These are phyloP conservation scores for Exophiala oligosperma DNA, from an alignment of 2,329 filamentous ascomycete genomes.

Conservation along the genomic window DNA sequence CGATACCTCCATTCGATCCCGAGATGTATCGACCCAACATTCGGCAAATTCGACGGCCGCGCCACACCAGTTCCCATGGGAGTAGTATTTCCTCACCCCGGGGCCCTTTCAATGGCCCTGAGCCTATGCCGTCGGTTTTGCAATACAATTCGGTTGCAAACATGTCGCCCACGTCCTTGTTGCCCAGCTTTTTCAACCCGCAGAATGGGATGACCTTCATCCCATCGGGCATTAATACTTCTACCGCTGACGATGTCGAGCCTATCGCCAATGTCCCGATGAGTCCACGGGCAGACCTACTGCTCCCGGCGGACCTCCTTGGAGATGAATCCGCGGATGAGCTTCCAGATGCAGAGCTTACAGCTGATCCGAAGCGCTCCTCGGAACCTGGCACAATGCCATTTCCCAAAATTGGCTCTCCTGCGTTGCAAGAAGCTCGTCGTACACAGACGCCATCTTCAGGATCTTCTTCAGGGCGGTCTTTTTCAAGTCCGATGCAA, in stretches of 20 bases:
- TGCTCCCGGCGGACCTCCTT: slow-evolving; percentile 62
- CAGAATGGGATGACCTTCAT: slow-evolving; percentile 61
- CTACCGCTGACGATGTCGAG: slow-evolving; percentile 49
- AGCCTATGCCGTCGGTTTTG: slow-evolving; percentile 40
- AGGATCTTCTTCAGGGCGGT: slow-evolving; percentile 44
- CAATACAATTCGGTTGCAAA: slow-evolving; percentile 50
- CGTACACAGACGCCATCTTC: slow-evolving; percentile 44
- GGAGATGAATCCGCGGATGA: slow-evolving; percentile 49
- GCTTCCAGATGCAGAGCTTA: slow-evolving; percentile 31
- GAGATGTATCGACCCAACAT: slow-evolving; percentile 42
- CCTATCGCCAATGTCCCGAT: slow-evolving; percentile 60
- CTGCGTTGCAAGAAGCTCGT: slow-evolving; percentile 29
- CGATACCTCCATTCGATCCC: slow-evolving; percentile 42
- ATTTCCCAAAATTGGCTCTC: slow-evolving; percentile 25
- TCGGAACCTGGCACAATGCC: slow-evolving; percentile 11
- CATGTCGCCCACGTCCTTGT: slow-evolving; percentile 52
- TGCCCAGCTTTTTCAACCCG: slow-evolving; percentile 60
- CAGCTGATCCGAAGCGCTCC: slow-evolving; percentile 10
- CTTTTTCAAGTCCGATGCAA: slow-evolving; percentile 50
- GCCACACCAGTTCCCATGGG: slow-evolving; percentile 47
- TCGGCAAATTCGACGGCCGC: slow-evolving; percentile 41
- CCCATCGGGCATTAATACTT: slow-evolving; percentile 39
- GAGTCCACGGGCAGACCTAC: slow-evolving; percentile 62
- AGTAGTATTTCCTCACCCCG: slow-evolving; percentile 50
- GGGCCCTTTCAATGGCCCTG: slow-evolving; percentile 39